Conservation (phyloP, 148 eudicot species). For the Cornus suecica region DNA sequence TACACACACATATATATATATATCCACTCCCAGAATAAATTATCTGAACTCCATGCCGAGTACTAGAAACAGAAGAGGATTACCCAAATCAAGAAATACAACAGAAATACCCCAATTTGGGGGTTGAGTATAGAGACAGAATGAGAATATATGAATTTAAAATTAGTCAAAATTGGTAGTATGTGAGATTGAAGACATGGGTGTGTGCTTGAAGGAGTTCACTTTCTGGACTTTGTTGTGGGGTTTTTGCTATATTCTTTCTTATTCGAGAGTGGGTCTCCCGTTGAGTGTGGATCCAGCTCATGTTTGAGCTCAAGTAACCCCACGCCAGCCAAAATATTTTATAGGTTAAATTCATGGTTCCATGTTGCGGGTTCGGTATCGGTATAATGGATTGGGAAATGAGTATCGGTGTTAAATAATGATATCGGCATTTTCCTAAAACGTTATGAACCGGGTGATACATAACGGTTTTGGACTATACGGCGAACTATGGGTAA, state of each 20-base stretch:
- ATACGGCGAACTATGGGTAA: no score
- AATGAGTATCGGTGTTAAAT: no score
- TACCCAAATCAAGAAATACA: background rate
- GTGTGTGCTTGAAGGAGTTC: conserved; percentile 15
- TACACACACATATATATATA: no score
- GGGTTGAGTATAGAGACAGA: conserved; percentile 20
- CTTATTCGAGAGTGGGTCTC: conserved; percentile 8
- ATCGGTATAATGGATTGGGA: no score
- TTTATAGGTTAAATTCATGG: no score
- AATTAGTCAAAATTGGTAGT: background rate
- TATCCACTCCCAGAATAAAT: no score
- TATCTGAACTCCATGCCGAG: background rate
- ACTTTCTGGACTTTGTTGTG: conserved; percentile 4
- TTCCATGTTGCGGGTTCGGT: no score
- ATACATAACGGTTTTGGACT: no score
- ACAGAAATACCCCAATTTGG: conserved; percentile 2
- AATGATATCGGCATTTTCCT: no score
- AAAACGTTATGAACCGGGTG: no score
- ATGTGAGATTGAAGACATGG: conserved; percentile 20
- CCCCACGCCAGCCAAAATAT: conserved; percentile 40
- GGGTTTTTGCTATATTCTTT: background rate
- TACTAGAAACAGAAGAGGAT: background rate
- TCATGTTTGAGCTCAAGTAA: conserved; percentile 38
- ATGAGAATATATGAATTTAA: background rate
- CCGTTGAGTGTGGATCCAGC: conserved; percentile 59